Conservation (phyloP, 2,329 filamentous ascomycete species). For the Pseudocercospora eumusae region DNA sequence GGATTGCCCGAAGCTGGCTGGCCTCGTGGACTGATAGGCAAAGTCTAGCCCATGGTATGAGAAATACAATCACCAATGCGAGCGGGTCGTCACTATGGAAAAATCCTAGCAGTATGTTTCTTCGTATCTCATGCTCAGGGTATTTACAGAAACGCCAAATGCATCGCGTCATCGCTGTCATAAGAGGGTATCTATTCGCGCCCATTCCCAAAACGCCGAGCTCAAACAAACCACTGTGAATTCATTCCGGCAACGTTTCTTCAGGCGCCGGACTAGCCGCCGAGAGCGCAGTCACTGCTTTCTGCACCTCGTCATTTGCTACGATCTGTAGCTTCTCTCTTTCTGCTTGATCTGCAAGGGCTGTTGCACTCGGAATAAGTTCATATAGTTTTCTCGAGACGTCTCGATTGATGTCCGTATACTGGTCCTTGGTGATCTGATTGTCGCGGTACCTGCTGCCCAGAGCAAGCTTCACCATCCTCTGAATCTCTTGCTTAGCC, state of each 20-base stretch:
- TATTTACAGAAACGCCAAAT: slow-evolving; percentile 21
- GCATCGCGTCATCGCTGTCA: slow-evolving; percentile 18
- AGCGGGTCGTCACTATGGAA: not conserved
- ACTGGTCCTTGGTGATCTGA: slow-evolving; percentile 82
- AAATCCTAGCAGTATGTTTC: not conserved
- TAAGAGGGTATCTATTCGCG: slow-evolving; percentile 10
- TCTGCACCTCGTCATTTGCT: slow-evolving; percentile 75
- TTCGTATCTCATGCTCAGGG: slow-evolving; percentile 14
- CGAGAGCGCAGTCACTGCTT: slow-evolving; percentile 58
- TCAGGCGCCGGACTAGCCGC: slow-evolving; percentile 7
- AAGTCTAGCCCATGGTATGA: slow-evolving; percentile 1
- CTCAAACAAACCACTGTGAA: not conserved
- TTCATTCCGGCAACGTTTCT: slow-evolving; percentile 16
- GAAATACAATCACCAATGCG: not conserved
- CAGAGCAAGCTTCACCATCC: slow-evolving; percentile 79
- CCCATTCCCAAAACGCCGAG: slow-evolving; percentile 11
- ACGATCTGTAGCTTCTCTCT: slow-evolving; percentile 72
- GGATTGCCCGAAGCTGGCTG: slow-evolving; percentile 12
- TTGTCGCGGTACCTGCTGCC: slow-evolving; percentile 80
- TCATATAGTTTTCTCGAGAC: slow-evolving; percentile 88
- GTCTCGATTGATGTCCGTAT: slow-evolving; percentile 85
- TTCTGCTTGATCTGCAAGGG: slow-evolving; percentile 63
- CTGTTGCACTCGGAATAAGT: slow-evolving; percentile 54
- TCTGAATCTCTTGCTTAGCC: slow-evolving; percentile 84
- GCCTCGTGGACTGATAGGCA: not conserved